phyloP scores from a whole-genome alignment of 768 basidiomycete genomes.

The Rossbeevera mucosa region DNA sequence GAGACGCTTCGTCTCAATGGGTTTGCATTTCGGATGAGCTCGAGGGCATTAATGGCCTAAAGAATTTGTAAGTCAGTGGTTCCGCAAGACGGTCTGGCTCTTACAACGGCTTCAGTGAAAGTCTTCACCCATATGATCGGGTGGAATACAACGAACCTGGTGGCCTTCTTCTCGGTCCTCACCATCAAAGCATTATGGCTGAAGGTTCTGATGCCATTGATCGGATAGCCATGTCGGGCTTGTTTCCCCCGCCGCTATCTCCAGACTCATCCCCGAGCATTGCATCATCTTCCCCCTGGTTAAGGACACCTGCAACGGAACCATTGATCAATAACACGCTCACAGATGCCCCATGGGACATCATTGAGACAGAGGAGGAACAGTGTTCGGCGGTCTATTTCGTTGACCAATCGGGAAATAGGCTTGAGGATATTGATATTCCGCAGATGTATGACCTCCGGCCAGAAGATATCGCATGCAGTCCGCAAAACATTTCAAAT shows the following conservation, averaged over 20 bases:
- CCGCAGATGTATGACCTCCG: constrained; percentile 4
- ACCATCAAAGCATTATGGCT: neutral
- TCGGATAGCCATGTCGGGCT: neutral
- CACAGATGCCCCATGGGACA: neutral
- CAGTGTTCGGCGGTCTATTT: neutral
- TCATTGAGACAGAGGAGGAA: neutral
- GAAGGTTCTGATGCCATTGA: neutral
- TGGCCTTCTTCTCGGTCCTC: constrained; percentile 14
- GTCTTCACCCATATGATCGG: neutral
- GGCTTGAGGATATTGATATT: constrained; percentile 13
- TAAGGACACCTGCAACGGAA: constrained; percentile 16
- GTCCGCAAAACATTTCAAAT: neutral
- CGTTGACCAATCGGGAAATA: constrained; percentile 12
- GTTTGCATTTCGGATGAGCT: constrained; percentile 10
- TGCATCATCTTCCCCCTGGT: constrained; percentile 21
- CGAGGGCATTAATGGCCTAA: constrained; percentile 16
- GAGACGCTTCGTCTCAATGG: constrained; percentile 13
- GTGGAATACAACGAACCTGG: neutral
- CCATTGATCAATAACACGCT: neutral
- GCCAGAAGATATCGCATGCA: constrained; percentile 23
- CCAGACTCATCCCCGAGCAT: constrained; percentile 25
- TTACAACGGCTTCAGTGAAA: constrained; percentile 9
- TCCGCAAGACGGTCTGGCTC: neutral
- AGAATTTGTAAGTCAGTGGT: constrained; percentile 19
- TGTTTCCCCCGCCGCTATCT: constrained; percentile 18